Base-by-base conservation (phyloP, 2,329 filamentous ascomycete species). In the Rosellinia necatrix region DNA sequence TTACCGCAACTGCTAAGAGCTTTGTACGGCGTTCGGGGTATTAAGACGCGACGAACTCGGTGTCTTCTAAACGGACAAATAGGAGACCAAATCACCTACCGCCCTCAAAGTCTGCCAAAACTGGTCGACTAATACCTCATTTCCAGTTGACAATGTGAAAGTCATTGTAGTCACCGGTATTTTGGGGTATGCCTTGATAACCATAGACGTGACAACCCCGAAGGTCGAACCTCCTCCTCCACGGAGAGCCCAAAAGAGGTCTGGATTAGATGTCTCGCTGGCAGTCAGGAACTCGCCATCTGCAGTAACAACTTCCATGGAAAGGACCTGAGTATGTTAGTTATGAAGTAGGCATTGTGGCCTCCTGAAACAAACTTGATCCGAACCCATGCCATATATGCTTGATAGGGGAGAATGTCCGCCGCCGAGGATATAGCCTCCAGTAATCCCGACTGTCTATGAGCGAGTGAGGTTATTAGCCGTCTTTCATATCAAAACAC, bases 381-480 rank as follows among this genome's bases (percentile, higher is more conserved):
- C 81, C 24, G 76, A 76, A 4, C 72, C 80, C 66, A 83, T 75
- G 58, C 82, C 75, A 59, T 79, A 79, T 32, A 78, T 66, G 49
- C 74, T 74, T 9, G 76, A 77, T 49, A 86, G 63, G 2, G 81
- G 81, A 9, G 77, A 79, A 66, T 85, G 81, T 0, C 83, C 83
- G 38, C 80, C 82, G 10, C 80, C 81, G 35, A 76, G 64, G 9
- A 73, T 70, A 62, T 75, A 79, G 4, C 77, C 77, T 22, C 80
- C 80, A 6, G 73, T 71, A 38, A 81, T 72, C 21, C 82, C 82
- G 9, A 86, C 80, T 2, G 76, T 80, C 59, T 70, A 30, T 30
- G 19, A 12, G 9, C 10, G 7, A 5, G 9, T 13, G 7, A 5
- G 6, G 38, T 34, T 3, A 30, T 49, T 19, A 57, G n/a, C 13